These are phyloP conservation scores for Tympanopsis confertula DNA, from an alignment of 2,329 filamentous ascomycete species.

Conservation along the genomic window DNA sequence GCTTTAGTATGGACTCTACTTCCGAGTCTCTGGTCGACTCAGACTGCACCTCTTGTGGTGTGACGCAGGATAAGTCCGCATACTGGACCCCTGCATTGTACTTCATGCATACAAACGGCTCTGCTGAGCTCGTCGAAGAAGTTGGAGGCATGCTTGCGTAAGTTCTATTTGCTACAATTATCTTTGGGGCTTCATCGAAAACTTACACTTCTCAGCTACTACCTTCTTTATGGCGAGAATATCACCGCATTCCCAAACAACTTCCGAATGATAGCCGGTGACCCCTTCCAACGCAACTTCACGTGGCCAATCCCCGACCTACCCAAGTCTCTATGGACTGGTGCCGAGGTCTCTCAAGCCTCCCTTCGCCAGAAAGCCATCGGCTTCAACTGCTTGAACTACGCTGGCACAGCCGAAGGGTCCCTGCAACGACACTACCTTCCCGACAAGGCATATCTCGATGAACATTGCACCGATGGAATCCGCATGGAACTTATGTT, in stretches of 20 bases:
- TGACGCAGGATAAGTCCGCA: slow-evolving; percentile 72
- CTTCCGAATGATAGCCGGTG: slow-evolving; percentile 76
- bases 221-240: slow-evolving; percentile 58
- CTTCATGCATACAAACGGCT: slow-evolving; percentile 62
- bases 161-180: too few relatives aligned
- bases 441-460: slow-evolving; percentile 69
- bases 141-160: slow-evolving; percentile 77
- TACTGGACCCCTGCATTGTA: slow-evolving; percentile 78
- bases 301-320: slow-evolving; percentile 48
- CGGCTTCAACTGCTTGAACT: slow-evolving; percentile 94
- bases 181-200: slow-evolving; percentile 39
- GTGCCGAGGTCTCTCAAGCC: slow-evolving; percentile 34
- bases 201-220: slow-evolving; percentile 58
- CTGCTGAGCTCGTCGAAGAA: slow-evolving; percentile 59
- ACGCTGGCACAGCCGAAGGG: slow-evolving; percentile 50
- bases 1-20: slow-evolving; percentile 54
- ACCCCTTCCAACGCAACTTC: slow-evolving; percentile 57
- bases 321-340: slow-evolving; percentile 58
- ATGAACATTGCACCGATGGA: slow-evolving; percentile 72
- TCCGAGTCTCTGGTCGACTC: slow-evolving; percentile 44
- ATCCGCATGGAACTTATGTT: slow-evolving; percentile 78
- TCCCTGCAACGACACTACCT: slow-evolving; percentile 73
- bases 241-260: slow-evolving; percentile 64
- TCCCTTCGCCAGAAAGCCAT: slow-evolving; percentile 69
- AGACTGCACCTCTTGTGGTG: slow-evolving; percentile 70